Evolutionary conservation across 2,329 filamentous ascomycete genomes (phyloP).

Genomic region (Daldinia eschscholtzii): DNA sequence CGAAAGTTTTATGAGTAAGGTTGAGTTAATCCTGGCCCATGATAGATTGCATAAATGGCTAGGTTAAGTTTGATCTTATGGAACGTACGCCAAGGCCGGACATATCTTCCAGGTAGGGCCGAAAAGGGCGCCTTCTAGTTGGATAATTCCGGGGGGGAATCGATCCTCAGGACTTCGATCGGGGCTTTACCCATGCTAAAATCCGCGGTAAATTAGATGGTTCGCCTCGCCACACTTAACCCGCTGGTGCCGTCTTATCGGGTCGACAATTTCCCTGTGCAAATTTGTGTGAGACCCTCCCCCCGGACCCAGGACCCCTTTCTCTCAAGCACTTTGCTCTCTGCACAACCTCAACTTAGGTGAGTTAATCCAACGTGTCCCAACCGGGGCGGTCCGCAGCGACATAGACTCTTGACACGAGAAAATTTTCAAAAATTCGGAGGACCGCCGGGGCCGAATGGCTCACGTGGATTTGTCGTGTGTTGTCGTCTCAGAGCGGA

Average conservation of each 20-base stretch:
- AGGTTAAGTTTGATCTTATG: conserved; percentile 18
- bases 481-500: conserved; percentile 36
- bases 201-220: background rate
- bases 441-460: conserved; percentile 28
- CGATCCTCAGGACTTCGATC: conserved; percentile 19
- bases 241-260: conserved; percentile 24
- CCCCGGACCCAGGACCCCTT: background rate
- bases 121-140: conserved; percentile 24
- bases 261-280: conserved; percentile 12
- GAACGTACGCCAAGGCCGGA: conserved; percentile 4
- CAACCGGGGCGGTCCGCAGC: conserved; percentile 26
- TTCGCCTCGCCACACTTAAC: conserved; percentile 21
- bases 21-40: conserved; percentile 16
- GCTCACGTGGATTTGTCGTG: conserved; percentile 25
- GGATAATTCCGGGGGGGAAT: conserved; percentile 8
- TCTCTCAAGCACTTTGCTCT: conserved; percentile 4
- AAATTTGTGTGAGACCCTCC: conserved; percentile 1
- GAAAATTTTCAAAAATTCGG: conserved; percentile 4
- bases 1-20: conserved; percentile 13
- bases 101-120: conserved; percentile 30
- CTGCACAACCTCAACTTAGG: background rate
- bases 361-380: background rate
- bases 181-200: conserved; percentile 8
- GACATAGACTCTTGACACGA: background rate
- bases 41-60: conserved; percentile 8